Evolutionary conservation across 78 protist species (phyloP), one percentile per base, ranked within the genome.

Genomic region (Chrysochromulina parva): DNA sequence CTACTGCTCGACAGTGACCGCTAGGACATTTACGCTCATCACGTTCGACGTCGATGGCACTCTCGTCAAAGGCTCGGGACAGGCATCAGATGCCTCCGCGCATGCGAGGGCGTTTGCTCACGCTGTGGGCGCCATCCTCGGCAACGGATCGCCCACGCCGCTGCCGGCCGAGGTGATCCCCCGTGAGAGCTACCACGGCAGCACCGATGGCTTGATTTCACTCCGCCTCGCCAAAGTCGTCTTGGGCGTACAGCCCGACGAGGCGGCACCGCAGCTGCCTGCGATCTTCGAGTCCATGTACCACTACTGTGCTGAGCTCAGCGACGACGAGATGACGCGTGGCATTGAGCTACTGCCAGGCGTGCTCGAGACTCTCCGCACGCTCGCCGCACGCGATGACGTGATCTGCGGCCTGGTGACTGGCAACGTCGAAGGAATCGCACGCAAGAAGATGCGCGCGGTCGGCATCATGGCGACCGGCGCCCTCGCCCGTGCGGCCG

Each of bases 361-460:
- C 38, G 73, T 66, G 19, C 26, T 66, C 38, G 7, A 1, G 19
- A 24, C 73, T 6, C 73, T 66, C 47, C 73, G 73, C 13, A 14
- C 47, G 73, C 73, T 66, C 7, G 38, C 38, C 1, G 73, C 7
- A 9, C 47, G 26, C 19, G 73, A 14, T 3, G 7, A 14, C 13
- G 38, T 66, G 47, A 9, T 66, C 38, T 66, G 73, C 73, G 73
- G 73, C 38, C 73, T 66, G 17, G 73, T 66, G 11, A 66, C 73
- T 26, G 73, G 73, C 13, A 66, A 66, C 47, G 73, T 66, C 47
- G 73, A 66, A 38, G 73, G 73, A 9, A 66, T 66, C 47, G 73
- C 73, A 38, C 73, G 73, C 47, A 66, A 66, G 73, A 66, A 66
- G 73, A 66, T 66, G 73, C 73, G 73, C 73, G 73, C 73, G 38